A percentile compares a stretch with the other conserved stretches of the same genome.
These are phyloP conservation scores for Trichosporon ovoides DNA, from an alignment of 1,284 basidiomycete genomes.

Conservation along the genomic window DNA sequence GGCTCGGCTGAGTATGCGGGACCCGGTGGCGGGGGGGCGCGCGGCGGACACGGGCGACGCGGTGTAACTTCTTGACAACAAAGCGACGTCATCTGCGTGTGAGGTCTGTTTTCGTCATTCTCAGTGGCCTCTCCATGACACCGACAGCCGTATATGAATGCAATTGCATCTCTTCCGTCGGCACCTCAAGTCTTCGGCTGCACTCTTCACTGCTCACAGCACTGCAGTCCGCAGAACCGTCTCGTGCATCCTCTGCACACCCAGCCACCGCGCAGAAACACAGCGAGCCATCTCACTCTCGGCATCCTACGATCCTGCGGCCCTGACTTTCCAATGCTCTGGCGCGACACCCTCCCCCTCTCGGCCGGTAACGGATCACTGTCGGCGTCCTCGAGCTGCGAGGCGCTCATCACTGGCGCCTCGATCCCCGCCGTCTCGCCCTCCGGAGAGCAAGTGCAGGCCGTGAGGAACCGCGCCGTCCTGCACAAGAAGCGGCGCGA, in stretches of 20 bases:
- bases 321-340: neutral
- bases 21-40: too few species aligned
- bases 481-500: neutral
- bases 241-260: neutral
- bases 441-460: neutral
- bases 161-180: too few species aligned
- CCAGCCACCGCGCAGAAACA: neutral
- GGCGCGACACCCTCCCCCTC: neutral
- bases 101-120: neutral
- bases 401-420: neutral
- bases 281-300: neutral
- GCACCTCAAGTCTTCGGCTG: too few species aligned
- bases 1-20: too few species aligned
- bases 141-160: neutral
- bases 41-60: too few species aligned
- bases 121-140: neutral
- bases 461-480: neutral
- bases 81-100: conserved; percentile 3
- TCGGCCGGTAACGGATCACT: neutral
- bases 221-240: neutral
- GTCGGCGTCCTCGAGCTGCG: neutral
- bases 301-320: neutral
- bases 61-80: neutral
- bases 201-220: too few species aligned
- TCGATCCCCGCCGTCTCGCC: neutral